Evolutionary conservation across 2,329 filamentous ascomycete species (phyloP), one percentile per base, ranked within the genome.

Genomic region (Exophiala aquamarina): DNA sequence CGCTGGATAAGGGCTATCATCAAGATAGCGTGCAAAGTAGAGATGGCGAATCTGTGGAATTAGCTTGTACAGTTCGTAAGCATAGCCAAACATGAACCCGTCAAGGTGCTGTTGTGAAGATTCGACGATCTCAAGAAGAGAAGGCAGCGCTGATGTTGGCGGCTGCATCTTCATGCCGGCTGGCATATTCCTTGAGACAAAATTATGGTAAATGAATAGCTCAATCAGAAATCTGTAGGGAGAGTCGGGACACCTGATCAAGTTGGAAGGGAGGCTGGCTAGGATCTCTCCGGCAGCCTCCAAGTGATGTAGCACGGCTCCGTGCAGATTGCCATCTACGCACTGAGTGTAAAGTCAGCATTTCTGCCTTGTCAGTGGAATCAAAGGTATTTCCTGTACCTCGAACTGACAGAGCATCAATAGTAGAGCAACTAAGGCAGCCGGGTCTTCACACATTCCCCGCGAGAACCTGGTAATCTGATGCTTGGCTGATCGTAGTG

Each of bases 71-170:
- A 39, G 21, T 13, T 39, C 36, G 15, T 39, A 39, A 9, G 36
- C 36, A 39, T 14, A 39, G 36, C 36, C 36, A 26, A 39, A 39
- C 36, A 39, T 39, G 18, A 21, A 39, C 3, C 36, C 36, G 3
- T 39, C 7, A 15, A 39, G 11, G 11, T 8, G 9, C 4, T 14
- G 7, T 5, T 14, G 13, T 6, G 11, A 20, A 5, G 18, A 14
- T 19, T 26, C 36, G 5, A 39, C 18, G 13, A 6, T 20, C 9
- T 39, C 4, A 14, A 10, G 4, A 14, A 39, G n/a, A 8, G 14
- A 13, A 4, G 14, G 20, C 15, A 21, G 11, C 21, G 5, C 18
- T 5, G 36, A 11, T 11, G 9, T 20, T 11, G 20, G 11, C 11
- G 18, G 36, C 15, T 26, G n/a, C 14, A 26, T 26, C 13, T 20